Evolutionary conservation across 148 eudicot genomes (phyloP), one percentile per base, ranked within the genome.

Genomic region (Camellia japonica): DNA sequence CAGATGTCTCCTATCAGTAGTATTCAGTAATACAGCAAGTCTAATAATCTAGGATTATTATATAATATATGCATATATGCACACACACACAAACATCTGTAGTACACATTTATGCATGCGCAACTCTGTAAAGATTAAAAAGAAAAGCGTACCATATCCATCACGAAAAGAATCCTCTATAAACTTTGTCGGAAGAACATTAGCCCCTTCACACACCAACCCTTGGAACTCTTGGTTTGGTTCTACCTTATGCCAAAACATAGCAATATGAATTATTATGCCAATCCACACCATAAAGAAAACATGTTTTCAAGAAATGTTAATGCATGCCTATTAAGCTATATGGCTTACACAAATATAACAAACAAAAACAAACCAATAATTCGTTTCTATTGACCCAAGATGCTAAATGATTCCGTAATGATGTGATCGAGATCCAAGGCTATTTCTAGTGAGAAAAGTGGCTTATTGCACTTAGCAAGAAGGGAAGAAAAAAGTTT

Each of bases 211-310:
- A 84, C 99, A 97, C 52, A 94, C 97, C 85, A 97, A 84, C 62
- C 99, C 99, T 80, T 91, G 95, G 79, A 97, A 94, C 81, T 97
- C 99, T 83, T 97, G 99, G 78, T 97, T 97, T 83, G 97, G 98
- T 83, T 97, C 98, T 91, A 97, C 99, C 99, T 97, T 94, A 78
- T 87, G 77, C 87, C 88, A 90, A 85, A 82, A 85, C 64, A 76
- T 42, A 63, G 47, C 69, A 68, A 78, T 41, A 54, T 76, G 54
- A 82, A 59, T 82, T 52, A 78, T 68, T 38, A 78, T 67, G 80
- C 70, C 76, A 76, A 49, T 49, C 63, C 43, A 69, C 42, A 72
- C 47, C 55, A 60, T 16, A 59, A 15, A 68, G 47, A 60, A 68
- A 69, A 62, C 30, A 76, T 61, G 62, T 38, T 60, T 19, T 80